phyloP scores from a whole-genome alignment of 2,329 filamentous ascomycete species.

The Aspergillus floridensis region DNA sequence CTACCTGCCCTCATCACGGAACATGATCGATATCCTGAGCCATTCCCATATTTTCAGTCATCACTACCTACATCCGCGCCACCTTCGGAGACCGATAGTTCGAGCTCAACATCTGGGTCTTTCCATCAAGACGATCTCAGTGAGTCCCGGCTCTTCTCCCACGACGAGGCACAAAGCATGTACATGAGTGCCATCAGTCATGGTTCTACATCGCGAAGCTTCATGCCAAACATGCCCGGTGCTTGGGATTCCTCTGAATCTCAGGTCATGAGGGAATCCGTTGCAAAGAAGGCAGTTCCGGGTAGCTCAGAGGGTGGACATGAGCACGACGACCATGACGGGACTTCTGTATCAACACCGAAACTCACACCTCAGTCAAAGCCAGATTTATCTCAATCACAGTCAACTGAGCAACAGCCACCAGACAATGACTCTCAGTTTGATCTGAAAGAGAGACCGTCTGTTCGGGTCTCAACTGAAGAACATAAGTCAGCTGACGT shows the following conservation, averaged over 20 bases:
- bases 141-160: conserved; percentile 48
- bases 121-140: conserved; percentile 39
- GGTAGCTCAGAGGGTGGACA: not conserved
- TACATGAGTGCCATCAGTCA: conserved; percentile 58
- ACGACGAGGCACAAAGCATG: conserved; percentile 52
- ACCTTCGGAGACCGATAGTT: conserved; percentile 26
- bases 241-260: conserved; percentile 39
- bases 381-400: conserved; percentile 15
- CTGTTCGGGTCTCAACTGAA: conserved; percentile 15
- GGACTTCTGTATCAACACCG: conserved; percentile 28
- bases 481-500: conserved; percentile 28
- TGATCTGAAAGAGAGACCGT: conserved; percentile 16
- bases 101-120: conserved; percentile 21
- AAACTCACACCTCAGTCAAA: conserved; percentile 25
- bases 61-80: conserved; percentile 15
- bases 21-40: not conserved
- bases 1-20: conserved; percentile 3
- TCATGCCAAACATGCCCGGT: conserved; percentile 41
- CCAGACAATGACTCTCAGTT: conserved; percentile 7
- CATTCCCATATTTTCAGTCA: conserved; percentile 1
- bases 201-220: conserved; percentile 28
- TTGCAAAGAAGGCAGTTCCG: not conserved
- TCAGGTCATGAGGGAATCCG: conserved; percentile 9
- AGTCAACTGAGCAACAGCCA: conserved; percentile 3
- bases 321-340: conserved; percentile 13